phyloP scores from a whole-genome alignment of 2,329 filamentous ascomycete genomes.

The Stagonosporopsis rhizophila region DNA sequence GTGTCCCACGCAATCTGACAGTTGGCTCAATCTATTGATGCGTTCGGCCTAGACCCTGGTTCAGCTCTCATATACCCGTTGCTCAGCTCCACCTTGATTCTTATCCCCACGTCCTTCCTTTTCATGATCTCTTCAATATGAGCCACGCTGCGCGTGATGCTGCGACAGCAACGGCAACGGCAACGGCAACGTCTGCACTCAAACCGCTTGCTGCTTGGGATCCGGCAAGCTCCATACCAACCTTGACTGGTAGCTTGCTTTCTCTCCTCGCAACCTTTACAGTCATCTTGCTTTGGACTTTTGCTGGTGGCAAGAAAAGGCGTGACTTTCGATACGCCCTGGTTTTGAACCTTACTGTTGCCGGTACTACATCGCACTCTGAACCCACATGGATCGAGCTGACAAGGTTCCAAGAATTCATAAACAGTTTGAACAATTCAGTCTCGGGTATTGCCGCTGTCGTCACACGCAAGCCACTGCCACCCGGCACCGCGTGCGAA shows the following conservation, averaged over 20 bases:
- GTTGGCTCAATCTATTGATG: constrained; percentile 1
- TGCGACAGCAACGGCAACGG: neutral
- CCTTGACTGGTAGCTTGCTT: constrained; percentile 32
- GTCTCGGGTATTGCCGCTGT: constrained; percentile 52
- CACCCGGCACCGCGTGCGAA: constrained; percentile 46
- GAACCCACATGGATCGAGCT: neutral
- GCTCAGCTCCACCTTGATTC: neutral
- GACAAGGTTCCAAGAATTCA: constrained; percentile 21
- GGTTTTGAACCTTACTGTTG: constrained; percentile 33
- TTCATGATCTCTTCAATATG: constrained; percentile 7
- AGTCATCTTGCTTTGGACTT: constrained; percentile 28
- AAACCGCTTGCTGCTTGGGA: constrained; percentile 9
- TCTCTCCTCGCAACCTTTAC: constrained; percentile 24
- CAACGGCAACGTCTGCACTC: neutral
- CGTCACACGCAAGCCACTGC: constrained; percentile 31
- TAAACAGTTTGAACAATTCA: constrained; percentile 54
- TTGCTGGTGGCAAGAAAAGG: constrained; percentile 25
- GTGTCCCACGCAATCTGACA: neutral
- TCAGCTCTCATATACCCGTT: neutral
- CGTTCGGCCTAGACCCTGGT: constrained; percentile 4
- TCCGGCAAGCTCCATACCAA: constrained; percentile 25
- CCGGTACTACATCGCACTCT: constrained; percentile 15
- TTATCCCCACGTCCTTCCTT: constrained; percentile 1
- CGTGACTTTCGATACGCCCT: constrained; percentile 32
- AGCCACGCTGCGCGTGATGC: constrained; percentile 21